Evolutionary conservation across 768 basidiomycete genomes (phyloP).

Genomic region (Chiua virens): DNA sequence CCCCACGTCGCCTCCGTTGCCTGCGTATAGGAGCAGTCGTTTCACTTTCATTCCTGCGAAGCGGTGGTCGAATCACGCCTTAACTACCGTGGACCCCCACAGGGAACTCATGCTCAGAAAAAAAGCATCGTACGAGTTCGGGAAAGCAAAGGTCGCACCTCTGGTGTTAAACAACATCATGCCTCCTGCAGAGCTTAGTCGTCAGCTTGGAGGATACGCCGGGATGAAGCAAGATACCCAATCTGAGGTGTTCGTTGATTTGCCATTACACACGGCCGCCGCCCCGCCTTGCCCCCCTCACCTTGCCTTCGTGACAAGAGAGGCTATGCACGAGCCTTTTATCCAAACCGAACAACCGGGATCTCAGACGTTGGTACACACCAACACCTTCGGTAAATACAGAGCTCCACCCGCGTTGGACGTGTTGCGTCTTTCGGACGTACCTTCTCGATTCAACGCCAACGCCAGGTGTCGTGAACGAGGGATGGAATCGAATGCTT

Average conservation of each 20-base stretch:
- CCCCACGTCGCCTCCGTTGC: neutral
- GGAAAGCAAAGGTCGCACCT: neutral
- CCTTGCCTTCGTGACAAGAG: neutral
- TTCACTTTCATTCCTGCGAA: neutral
- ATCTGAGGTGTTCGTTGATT: neutral
- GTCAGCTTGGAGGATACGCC: conserved; percentile 7
- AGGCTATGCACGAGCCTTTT: neutral
- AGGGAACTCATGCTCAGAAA: conserved; percentile 12
- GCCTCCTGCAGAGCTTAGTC: conserved; percentile 9
- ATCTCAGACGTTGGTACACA: neutral
- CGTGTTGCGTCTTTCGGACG: neutral
- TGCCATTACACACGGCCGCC: neutral
- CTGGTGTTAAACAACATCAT: neutral
- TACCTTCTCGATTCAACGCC: conserved; percentile 1
- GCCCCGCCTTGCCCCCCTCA: conserved; percentile 1
- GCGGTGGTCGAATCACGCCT: conserved; percentile 8
- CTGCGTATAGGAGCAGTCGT: neutral
- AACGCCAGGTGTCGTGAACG: neutral
- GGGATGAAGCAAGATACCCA: neutral
- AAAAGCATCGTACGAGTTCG: conserved; percentile 5
- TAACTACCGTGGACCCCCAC: conserved; percentile 18
- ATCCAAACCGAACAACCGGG: neutral
- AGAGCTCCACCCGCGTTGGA: conserved; percentile 11
- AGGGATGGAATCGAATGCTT: neutral
- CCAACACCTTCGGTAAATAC: neutral